Evolutionary conservation across 2,329 filamentous ascomycete genomes (phyloP).

Genomic region (Calonectria pteridis): DNA sequence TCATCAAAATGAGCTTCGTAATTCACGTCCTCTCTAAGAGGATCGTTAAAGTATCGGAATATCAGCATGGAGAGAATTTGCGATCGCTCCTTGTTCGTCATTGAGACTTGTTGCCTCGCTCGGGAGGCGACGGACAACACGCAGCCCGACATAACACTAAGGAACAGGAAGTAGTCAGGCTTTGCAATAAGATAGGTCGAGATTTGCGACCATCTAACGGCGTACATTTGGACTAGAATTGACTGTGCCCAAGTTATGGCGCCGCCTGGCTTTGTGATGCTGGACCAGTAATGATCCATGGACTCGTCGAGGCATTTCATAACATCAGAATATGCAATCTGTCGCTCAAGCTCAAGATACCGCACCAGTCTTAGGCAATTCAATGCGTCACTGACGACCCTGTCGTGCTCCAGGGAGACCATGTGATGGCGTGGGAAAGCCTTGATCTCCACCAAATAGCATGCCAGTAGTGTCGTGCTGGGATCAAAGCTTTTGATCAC

Average conservation of each 20-base stretch:
- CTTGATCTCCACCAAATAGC: neutral
- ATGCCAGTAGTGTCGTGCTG: neutral
- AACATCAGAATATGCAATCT: neutral
- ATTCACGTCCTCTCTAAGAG: neutral
- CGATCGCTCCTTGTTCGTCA: neutral
- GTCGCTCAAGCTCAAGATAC: neutral
- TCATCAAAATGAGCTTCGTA: neutral
- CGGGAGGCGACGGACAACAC: neutral
- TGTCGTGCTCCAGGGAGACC: neutral
- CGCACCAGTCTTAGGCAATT: neutral
- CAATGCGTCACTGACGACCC: neutral
- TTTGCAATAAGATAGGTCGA: neutral
- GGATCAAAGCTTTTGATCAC: neutral
- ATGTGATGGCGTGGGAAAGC: neutral
- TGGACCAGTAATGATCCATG: neutral
- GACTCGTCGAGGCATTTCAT: neutral
- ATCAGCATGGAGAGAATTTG: neutral
- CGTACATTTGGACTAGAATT: neutral
- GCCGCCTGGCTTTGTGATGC: neutral
- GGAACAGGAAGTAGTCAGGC: neutral
- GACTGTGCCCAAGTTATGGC: neutral
- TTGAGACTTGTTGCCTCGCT: neutral
- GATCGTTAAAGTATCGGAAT: neutral
- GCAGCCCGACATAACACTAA: neutral
- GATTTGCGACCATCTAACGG: neutral